Percentiles rank a stretch among this genome's conserved stretches.
Conservation (phyloP, 1,284 basidiomycete genomes). For the Fomitiporia mediterranea region DNA sequence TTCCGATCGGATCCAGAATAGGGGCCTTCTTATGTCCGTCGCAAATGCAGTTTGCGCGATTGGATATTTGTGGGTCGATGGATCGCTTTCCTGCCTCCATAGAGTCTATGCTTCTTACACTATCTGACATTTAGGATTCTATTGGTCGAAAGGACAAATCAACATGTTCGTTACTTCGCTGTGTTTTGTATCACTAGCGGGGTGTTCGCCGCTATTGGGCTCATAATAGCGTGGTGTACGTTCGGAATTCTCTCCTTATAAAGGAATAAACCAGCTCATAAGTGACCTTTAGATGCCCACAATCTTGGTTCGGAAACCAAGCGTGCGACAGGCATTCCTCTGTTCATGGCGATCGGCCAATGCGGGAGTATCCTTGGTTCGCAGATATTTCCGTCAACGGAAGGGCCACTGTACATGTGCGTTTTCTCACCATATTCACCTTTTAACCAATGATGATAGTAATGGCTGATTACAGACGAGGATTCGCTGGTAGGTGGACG, state of each 20-base stretch:
- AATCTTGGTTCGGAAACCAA: slow-evolving; percentile 77
- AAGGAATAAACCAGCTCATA: not conserved
- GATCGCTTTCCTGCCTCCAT: not conserved
- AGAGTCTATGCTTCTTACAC: not conserved
- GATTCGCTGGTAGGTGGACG: slow-evolving; percentile 53
- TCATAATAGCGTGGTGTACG: slow-evolving; percentile 72
- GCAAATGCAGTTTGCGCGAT: slow-evolving; percentile 50
- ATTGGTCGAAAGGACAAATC: slow-evolving; percentile 39
- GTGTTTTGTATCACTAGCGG: slow-evolving; percentile 67
- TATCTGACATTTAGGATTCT: slow-evolving; percentile 34
- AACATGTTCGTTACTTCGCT: slow-evolving; percentile 59
- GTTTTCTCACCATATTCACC: slow-evolving; percentile 10
- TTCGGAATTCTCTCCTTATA: slow-evolving; percentile 19
- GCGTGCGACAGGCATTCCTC: slow-evolving; percentile 66
- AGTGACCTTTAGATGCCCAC: slow-evolving; percentile 48
- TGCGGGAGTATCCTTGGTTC: slow-evolving; percentile 68
- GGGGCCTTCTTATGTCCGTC: slow-evolving; percentile 55
- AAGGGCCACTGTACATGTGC: slow-evolving; percentile 61
- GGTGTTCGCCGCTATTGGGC: slow-evolving; percentile 62
- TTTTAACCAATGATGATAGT: not conserved
- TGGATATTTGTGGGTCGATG: slow-evolving; percentile 55
- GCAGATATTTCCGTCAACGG: slow-evolving; percentile 60
- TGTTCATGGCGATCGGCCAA: slow-evolving; percentile 75
- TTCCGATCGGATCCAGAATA: slow-evolving; percentile 70
- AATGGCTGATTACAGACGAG: slow-evolving; percentile 41